Evolutionary conservation across 352 stramenopile species (phyloP), one percentile per base, ranked within the genome.

Genomic region (Phytophthora citrophthora): DNA sequence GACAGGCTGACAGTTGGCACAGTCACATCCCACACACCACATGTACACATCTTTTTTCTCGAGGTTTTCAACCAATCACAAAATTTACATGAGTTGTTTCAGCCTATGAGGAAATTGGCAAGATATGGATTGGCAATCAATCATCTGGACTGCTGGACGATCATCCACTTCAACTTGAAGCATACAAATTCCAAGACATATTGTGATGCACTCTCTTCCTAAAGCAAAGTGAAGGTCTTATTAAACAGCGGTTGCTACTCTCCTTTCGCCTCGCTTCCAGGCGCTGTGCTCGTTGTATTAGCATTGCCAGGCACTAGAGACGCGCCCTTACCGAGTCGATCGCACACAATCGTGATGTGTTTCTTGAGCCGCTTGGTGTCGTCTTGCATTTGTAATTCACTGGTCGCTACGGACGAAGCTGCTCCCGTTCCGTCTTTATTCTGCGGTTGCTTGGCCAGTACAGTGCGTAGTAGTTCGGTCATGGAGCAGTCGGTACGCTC

Each of bases 361-460:
- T 97, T 97, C 68, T 94, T 93, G 45, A 97, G 83, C 41, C 91
- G 91, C 55, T 89, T 91, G 13, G 86, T 95, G 64, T 96, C 82
- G 2, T 90, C 68, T 9, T 76, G 74, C 64, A 97, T 80, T n/a
- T 72, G 54, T 31, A 95, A 68, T 20, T 89, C 81, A 29, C 65
- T 63, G 15, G 83, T 57, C 41, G 64, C 46, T 27, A 46, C 36
- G 16, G 64, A 20, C 13, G 67, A 44, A 16, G 64, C 66, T 6
- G 56, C 47, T 13, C 76, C 68, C 5, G 61, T n/a, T 15, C 55
- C 54, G 11, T 79, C 67, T 40, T 71, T 70, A 64, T 63, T 60
- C 24, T 85, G 83, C 13, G 69, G 77, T 49, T 88, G 79, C 54
- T 88, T 88, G 36, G 82, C 78, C 32, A 96, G 63, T 15, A 90